phyloP scores from a whole-genome alignment of 164 flowering plant species.

The Aristolochia fimbriata region DNA sequence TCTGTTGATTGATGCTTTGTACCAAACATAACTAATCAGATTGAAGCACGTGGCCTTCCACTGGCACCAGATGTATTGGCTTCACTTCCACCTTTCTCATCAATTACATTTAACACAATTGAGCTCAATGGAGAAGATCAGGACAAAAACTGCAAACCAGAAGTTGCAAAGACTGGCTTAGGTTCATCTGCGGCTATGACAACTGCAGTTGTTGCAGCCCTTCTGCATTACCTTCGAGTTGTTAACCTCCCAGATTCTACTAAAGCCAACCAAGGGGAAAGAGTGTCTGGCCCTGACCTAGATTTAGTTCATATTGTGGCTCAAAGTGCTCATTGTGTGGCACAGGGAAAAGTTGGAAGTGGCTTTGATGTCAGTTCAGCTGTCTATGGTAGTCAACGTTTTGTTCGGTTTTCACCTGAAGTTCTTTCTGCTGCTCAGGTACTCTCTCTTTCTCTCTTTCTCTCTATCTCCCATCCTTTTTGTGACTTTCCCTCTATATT shows the following conservation, averaged over 20 bases:
- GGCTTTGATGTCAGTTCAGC: conserved; percentile 99
- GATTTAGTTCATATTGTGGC: conserved; percentile 84
- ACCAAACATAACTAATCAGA: conserved; percentile 24
- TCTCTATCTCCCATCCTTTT: conserved; percentile 2
- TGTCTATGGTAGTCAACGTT: conserved; percentile 97
- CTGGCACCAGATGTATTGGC: conserved; percentile 76
- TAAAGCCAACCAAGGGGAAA: conserved; percentile 18
- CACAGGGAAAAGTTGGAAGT: conserved; percentile 99
- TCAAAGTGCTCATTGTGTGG: conserved; percentile 92
- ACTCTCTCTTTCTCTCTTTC: conserved; percentile 22
- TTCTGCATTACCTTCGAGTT: conserved; percentile 87
- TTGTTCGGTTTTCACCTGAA: conserved; percentile 88
- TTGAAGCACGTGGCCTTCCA: conserved; percentile 86
- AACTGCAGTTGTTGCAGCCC: conserved; percentile 86
- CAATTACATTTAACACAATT: conserved; percentile 76
- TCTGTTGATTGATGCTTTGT: conserved; percentile 2
- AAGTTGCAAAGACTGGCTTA: conserved; percentile 97
- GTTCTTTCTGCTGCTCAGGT: conserved; percentile 96
- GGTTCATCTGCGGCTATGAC: conserved; percentile 99
- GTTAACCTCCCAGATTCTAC: conserved; percentile 43
- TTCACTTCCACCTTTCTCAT: conserved; percentile 72
- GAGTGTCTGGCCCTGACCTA: conserved; percentile 28
- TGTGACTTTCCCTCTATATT: not conserved
- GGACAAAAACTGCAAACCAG: conserved; percentile 63
- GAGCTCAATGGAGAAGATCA: conserved; percentile 27